These are phyloP conservation scores for Penicillium paradoxum DNA, from an alignment of 495 filamentous ascomycete species.

Conservation along the genomic window DNA sequence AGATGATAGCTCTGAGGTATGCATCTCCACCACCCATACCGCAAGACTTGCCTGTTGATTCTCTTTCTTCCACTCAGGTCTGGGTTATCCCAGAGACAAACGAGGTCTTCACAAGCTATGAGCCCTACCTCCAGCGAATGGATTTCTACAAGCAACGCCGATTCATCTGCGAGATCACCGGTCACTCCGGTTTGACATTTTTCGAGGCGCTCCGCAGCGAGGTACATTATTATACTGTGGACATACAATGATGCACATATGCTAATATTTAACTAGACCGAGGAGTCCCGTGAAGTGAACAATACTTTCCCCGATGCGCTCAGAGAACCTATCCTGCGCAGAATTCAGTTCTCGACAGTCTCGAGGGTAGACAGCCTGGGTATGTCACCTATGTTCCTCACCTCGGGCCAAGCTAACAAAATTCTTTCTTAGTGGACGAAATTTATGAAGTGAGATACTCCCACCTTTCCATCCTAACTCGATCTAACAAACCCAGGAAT, in stretches of 20 bases:
- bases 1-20: constrained; percentile 76
- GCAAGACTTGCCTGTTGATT: constrained; percentile 4
- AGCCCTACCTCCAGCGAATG: constrained; percentile 77
- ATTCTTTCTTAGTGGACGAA: constrained; percentile 51
- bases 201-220: constrained; percentile 92
- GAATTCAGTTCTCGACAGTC: constrained; percentile 85
- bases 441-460: constrained; percentile 54
- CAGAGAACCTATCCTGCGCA: constrained; percentile 82
- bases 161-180: constrained; percentile 93
- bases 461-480: background rate
- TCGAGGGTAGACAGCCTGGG: constrained; percentile 89
- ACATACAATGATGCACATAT: background rate
- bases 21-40: constrained; percentile 12
- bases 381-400: constrained; percentile 31
- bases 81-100: constrained; percentile 88
- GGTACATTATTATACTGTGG: constrained; percentile 49
- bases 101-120: constrained; percentile 86
- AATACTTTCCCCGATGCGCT: constrained; percentile 86
- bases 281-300: constrained; percentile 84
- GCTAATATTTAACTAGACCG: constrained; percentile 49
- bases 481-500: constrained; percentile 61
- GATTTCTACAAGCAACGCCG: constrained; percentile 92
- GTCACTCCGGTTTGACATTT: constrained; percentile 87
- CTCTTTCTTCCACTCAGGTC: constrained; percentile 51
- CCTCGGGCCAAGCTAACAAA: constrained; percentile 14